Base-by-base conservation (phyloP, 805 yeast species). In the Candida hungchunana region DNA sequence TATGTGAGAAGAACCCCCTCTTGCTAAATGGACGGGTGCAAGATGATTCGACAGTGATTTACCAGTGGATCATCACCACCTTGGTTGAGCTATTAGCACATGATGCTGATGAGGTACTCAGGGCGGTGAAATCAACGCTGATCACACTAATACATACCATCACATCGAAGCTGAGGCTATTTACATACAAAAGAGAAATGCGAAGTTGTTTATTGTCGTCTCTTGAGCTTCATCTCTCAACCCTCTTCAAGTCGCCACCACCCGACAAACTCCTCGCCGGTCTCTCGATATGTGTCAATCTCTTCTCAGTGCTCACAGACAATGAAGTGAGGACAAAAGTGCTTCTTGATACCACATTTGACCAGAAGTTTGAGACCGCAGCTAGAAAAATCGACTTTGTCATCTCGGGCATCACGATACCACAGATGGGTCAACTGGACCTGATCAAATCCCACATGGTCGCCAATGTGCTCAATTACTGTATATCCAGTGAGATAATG, bases 301-400 rank as follows among this genome's bases (percentile, higher is more conserved):
- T 53, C 14, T 47, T 53, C 22, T 50, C 53, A 4, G 27, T 53
- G 1, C 26, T 54, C 31, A 46, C 49, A 9, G 54, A 51, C 25
- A 17, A 36, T 7, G 54, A 49, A 16, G 37, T 53, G 18, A 39
- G 40, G 32, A 39, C 32, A 18, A 48, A 44, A n/a, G 20, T 54
- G 31, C 28, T 50, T 37, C 29, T 54, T 15, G 50, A 47, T 20
- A 8, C 36, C 5, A 39, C 56, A 2, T 42, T 41, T 26, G 58
- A 54, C 22, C 48, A 40, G 15, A 37, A 36, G 8, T 43, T 53
- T 36, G 56, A 53, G 24, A 37, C 53, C 1, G 51, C 44, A 4
- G 32, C 48, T 0, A 45, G 58, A 39, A 53, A 42, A 18, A 39
- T 53, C 4, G 53, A 51, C 23, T 45, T 36, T 22, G 36, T 47